phyloP scores from a whole-genome alignment of 371 early-diverging fungal genomes.

The Mortierella sp. region DNA sequence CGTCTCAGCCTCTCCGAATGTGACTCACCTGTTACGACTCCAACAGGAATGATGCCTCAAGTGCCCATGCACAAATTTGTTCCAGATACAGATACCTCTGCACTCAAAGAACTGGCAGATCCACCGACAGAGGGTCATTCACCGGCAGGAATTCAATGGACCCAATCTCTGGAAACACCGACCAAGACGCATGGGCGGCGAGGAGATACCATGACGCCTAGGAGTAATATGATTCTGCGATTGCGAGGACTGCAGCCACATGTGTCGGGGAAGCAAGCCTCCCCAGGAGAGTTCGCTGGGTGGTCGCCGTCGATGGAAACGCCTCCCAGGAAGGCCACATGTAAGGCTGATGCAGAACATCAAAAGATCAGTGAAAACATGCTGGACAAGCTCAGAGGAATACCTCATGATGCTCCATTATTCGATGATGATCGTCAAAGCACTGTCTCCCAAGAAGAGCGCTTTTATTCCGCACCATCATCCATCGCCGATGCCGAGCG shows the following conservation, averaged over 20 bases:
- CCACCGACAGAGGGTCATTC: conserved; percentile 7
- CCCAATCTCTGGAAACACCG: conserved; percentile 34
- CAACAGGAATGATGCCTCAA: background rate
- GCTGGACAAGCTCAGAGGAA: conserved; percentile 32
- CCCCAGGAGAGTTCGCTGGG: conserved; percentile 4
- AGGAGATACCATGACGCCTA: background rate
- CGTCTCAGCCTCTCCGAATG: background rate
- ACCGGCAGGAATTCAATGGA: conserved; percentile 16
- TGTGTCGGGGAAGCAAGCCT: conserved; percentile 2
- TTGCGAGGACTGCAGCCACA: conserved; percentile 13
- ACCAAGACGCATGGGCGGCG: conserved; percentile 2
- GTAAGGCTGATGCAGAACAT: background rate
- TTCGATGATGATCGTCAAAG: background rate
- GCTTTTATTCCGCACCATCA: conserved; percentile 22
- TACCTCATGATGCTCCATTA: conserved; percentile 1
- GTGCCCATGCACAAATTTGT: background rate
- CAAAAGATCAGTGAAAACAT: conserved; percentile 12
- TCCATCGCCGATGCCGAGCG: conserved; percentile 7
- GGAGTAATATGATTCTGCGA: conserved; percentile 1
- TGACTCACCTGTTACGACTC: conserved; percentile 14
- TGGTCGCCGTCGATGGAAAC: conserved; percentile 45
- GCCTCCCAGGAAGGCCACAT: conserved; percentile 18
- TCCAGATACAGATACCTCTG: background rate
- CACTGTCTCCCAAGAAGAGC: conserved; percentile 10
- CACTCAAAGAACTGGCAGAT: background rate